Conservation (phyloP, 2,329 filamentous ascomycete species). For the Penicillium sp. region DNA sequence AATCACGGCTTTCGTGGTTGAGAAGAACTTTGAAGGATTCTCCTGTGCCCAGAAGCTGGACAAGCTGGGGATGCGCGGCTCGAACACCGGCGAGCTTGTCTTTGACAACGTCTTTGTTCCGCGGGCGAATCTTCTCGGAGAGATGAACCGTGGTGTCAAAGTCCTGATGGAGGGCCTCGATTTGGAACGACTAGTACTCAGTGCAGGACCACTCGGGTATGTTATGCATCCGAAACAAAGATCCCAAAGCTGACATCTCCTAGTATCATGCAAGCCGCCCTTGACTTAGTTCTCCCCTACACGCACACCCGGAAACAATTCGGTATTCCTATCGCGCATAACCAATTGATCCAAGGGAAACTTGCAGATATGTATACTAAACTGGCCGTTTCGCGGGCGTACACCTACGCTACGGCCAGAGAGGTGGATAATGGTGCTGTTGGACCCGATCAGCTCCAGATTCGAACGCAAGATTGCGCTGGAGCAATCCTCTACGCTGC, state of each 20-base stretch:
- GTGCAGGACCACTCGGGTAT: conserved; percentile 75
- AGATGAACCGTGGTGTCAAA: conserved; percentile 72
- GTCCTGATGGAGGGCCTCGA: conserved; percentile 97
- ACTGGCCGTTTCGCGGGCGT: conserved; percentile 72
- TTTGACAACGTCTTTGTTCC: conserved; percentile 91
- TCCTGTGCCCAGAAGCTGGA: conserved; percentile 84
- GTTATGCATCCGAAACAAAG: conserved; percentile 1
- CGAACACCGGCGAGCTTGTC: conserved; percentile 88
- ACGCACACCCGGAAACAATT: conserved; percentile 88
- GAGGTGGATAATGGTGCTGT: conserved; percentile 67
- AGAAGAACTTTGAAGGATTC: conserved; percentile 65
- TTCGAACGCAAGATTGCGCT: conserved; percentile 86
- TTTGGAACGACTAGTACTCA: conserved; percentile 85
- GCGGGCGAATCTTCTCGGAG: conserved; percentile 69
- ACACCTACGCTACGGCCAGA: conserved; percentile 78
- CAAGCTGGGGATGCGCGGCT: conserved; percentile 97
- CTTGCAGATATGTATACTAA: conserved; percentile 98
- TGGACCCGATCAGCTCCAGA: conserved; percentile 34
- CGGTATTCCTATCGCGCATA: conserved; percentile 75
- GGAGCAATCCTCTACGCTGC: conserved; percentile 90
- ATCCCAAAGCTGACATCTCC: conserved; percentile 9
- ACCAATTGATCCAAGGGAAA: conserved; percentile 88
- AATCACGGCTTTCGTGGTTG: conserved; percentile 90
- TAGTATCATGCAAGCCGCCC: conserved; percentile 79
- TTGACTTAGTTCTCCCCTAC: conserved; percentile 83